Conservation (phyloP, 2,329 filamentous ascomycete genomes). For the Colletotrichum chlorophyti region DNA sequence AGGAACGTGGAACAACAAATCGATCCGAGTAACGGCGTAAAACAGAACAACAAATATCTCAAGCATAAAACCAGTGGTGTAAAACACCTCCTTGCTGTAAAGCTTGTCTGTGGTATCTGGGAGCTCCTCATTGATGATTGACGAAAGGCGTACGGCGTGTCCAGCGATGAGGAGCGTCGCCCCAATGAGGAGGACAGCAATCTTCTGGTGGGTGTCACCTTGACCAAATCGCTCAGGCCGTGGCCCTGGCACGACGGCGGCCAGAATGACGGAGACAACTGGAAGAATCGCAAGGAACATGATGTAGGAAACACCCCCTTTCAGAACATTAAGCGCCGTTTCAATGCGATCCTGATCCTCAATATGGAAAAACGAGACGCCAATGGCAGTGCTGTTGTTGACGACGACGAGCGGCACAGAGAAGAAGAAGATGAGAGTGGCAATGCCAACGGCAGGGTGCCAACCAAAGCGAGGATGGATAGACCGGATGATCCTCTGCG, state of each 20-base stretch:
- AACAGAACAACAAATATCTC: conserved; percentile 38
- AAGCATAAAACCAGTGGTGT: conserved; percentile 41
- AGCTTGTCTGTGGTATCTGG: conserved; percentile 33
- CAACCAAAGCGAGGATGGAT: conserved; percentile 45
- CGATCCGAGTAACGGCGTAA: conserved; percentile 37
- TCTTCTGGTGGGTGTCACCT: conserved; percentile 38
- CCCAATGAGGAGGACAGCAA: conserved; percentile 35
- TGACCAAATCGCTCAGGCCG: conserved; percentile 39
- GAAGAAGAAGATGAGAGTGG: conserved; percentile 33
- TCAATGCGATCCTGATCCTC: conserved; percentile 28
- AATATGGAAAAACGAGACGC: conserved; percentile 35
- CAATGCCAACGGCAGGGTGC: conserved; percentile 36
- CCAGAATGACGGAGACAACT: conserved; percentile 32
- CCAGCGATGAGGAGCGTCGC: conserved; percentile 30
- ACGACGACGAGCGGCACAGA: conserved; percentile 38
- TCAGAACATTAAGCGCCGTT: conserved; percentile 28
- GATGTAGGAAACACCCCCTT: conserved; percentile 32
- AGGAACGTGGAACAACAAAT: conserved; percentile 39
- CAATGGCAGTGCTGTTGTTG: conserved; percentile 39
- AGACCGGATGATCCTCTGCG: conserved; percentile 45
- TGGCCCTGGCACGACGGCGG: conserved; percentile 36
- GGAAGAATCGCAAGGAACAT: conserved; percentile 33
- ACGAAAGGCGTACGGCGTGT: conserved; percentile 33
- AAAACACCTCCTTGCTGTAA: conserved; percentile 41
- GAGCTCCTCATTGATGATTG: conserved; percentile 32